These are phyloP conservation scores for Globisporangium carolinianum DNA, from an alignment of 352 stramenopile genomes.

Conservation along the genomic window DNA sequence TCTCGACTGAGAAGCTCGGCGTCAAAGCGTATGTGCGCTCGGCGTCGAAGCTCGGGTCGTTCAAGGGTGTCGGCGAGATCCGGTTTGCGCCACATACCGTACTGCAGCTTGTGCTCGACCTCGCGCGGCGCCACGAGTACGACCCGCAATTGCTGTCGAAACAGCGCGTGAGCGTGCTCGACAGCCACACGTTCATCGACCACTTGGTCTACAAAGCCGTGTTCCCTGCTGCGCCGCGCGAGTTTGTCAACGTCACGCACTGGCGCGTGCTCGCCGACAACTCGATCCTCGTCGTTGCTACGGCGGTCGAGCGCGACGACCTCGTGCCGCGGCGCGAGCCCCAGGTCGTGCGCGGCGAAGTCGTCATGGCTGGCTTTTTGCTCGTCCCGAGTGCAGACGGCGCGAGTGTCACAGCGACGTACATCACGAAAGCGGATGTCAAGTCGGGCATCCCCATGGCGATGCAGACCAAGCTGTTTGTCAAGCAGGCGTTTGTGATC, in stretches of 20 bases:
- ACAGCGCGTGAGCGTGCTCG: conserved; percentile 45
- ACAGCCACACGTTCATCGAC: conserved; percentile 70
- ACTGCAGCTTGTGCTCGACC: conserved; percentile 49
- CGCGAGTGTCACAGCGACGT: conserved; percentile 40
- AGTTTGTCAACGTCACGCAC: conserved; percentile 68
- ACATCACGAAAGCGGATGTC: conserved; percentile 64
- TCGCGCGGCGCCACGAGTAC: conserved; percentile 34
- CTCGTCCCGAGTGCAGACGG: conserved; percentile 56
- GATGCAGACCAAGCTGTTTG: conserved; percentile 63
- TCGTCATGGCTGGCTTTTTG: conserved; percentile 55
- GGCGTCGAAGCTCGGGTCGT: conserved; percentile 32
- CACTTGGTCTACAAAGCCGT: conserved; percentile 63
- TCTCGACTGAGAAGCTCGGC: conserved; percentile 46
- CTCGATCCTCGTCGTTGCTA: conserved; percentile 46
- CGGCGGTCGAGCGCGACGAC: conserved; percentile 28
- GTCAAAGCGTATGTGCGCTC: conserved; percentile 50
- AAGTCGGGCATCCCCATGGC: conserved; percentile 44
- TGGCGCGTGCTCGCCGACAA: conserved; percentile 62
- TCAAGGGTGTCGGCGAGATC: conserved; percentile 57
- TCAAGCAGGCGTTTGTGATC: conserved; percentile 66
- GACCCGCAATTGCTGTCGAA: conserved; percentile 51
- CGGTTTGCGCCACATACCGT: conserved; percentile 41
- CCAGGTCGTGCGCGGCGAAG: conserved; percentile 41
- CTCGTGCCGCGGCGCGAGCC: conserved; percentile 34
- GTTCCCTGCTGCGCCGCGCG: conserved; percentile 42